Evolutionary conservation across 371 early-diverging fungal genomes (phyloP), one percentile per base, ranked within the genome.

Genomic region (Rhizopus stolonifer): DNA sequence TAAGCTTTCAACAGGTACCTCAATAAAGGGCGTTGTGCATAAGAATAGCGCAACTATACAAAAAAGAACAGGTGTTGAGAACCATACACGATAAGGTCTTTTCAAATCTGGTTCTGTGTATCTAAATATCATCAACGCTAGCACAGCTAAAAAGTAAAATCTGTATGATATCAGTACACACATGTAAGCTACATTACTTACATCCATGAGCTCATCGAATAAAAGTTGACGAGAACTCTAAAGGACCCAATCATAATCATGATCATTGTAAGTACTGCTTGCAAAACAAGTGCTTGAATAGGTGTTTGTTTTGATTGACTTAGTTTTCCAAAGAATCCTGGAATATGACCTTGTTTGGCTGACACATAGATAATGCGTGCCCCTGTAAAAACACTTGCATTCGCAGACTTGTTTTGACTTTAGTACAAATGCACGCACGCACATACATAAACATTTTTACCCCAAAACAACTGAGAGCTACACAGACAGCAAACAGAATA

Each of bases 401-500:
- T 90, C 24, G 85, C 84, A 17, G 92, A 86, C 79, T 78, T 38
- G n/a, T 6, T 18, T 7, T 18, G 19, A 11, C 19, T 7, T 42
- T 42, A 42, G 19, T 19, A 36, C 5, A 36, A 36, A 36, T n/a
- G 14, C 11, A 36, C 5, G n/a, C 14, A 14, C n/a, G 33, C 4
- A n/a, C 18, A 32, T 52, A 17, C 18, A 2, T 22, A 2, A 33
- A 11, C 49, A 15, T 18, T 19, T 63, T 61, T 71, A 76, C 79
- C 22, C 92, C 90, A 56, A 90, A 83, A 19, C 89, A 87, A 52
- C 86, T 84, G 21, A 86, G 70, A 11, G 88, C 85, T 7, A 92
- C 90, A 56, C 85, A 81, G 1, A 87, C 72, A 10, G 89, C 86
- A 61, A 92, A 83, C 14, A 89, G 25, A 25, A 87, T 81, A 1